These are phyloP conservation scores for Cercophora scortea DNA, from an alignment of 495 filamentous ascomycete species.

Conservation along the genomic window DNA sequence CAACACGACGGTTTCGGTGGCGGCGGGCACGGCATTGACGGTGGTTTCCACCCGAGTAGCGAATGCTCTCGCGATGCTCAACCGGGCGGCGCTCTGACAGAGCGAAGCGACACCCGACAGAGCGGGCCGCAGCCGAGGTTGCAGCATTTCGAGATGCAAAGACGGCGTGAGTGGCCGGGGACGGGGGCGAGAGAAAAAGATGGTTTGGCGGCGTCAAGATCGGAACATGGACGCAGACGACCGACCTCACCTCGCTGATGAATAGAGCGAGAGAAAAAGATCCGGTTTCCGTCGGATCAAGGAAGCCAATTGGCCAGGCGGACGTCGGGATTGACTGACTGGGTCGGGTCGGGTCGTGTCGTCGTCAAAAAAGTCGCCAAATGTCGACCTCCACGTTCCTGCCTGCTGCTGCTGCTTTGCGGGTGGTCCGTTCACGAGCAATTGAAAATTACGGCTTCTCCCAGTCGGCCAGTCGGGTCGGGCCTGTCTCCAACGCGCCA, in stretches of 20 bases:
- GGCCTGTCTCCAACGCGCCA: background rate
- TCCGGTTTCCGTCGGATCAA: background rate
- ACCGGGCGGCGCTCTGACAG: constrained; percentile 13
- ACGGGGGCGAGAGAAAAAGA: background rate
- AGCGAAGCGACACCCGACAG: constrained; percentile 10
- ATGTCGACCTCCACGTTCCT: too few relatives aligned
- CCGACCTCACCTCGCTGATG: background rate
- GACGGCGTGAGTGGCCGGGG: background rate
- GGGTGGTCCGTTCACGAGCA: too few relatives aligned
- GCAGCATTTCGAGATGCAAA: constrained; percentile 18
- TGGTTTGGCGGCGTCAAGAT: constrained; percentile 3
- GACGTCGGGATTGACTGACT: background rate
- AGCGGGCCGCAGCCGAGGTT: constrained; percentile 22
- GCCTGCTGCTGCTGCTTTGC: too few relatives aligned
- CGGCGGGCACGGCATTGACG: background rate
- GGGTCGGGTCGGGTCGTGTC: background rate
- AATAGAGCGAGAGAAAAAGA: background rate
- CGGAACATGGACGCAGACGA: constrained; percentile 9
- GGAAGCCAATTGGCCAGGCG: constrained; percentile 3
- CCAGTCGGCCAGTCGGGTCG: too few relatives aligned
- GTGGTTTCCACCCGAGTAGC: constrained; percentile 10
- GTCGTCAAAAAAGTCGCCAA: background rate
- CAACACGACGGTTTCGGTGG: background rate
- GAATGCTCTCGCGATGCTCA: constrained; percentile 15
- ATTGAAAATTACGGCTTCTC: too few relatives aligned